Evolutionary conservation across 495 filamentous ascomycete genomes (phyloP).

Genomic region (Trichoderma asperelloides): DNA sequence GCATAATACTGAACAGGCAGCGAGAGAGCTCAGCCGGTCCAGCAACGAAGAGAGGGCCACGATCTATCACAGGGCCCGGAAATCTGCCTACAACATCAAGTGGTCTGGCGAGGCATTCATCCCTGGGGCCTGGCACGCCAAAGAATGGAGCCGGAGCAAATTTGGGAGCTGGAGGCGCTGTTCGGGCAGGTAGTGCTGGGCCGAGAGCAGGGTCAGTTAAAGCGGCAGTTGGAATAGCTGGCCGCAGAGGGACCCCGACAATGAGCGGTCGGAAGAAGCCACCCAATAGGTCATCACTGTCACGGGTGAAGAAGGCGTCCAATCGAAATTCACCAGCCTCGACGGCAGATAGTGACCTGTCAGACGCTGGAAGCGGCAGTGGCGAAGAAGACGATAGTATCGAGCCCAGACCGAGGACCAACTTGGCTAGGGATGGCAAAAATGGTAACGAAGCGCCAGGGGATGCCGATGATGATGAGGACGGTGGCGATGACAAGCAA

Average conservation of each 20-base stretch:
- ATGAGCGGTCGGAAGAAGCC: conserved; percentile 41
- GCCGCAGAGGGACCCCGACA: conserved; percentile 59
- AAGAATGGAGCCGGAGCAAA: conserved; percentile 39
- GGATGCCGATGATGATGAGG: conserved; percentile 65
- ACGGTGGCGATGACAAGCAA: conserved; percentile 76
- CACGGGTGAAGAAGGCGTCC: conserved; percentile 40
- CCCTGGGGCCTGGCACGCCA: conserved; percentile 78
- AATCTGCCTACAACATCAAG: conserved; percentile 61
- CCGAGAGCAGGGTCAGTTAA: conserved; percentile 50
- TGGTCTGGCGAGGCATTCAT: conserved; percentile 67
- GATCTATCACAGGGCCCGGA: conserved; percentile 55
- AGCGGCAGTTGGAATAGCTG: conserved; percentile 20
- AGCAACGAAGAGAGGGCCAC: conserved; percentile 62
- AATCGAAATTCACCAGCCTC: conserved; percentile 53
- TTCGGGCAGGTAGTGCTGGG: conserved; percentile 63
- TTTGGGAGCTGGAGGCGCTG: conserved; percentile 41
- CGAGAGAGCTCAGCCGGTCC: conserved; percentile 74
- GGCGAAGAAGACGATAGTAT: conserved; percentile 24
- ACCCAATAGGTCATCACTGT: conserved; percentile 38
- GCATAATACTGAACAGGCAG: conserved; percentile 50
- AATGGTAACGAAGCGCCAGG: conserved; percentile 50
- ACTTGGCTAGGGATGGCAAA: conserved; percentile 4
- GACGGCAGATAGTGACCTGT: conserved; percentile 52
- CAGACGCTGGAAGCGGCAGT: conserved; percentile 55
- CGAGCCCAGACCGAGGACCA: conserved; percentile 5